A percentile compares a stretch with the other conserved stretches of the same genome.
Evolutionary conservation across 805 yeast species (phyloP).

Genomic region (Barnettozyma siamensis): DNA sequence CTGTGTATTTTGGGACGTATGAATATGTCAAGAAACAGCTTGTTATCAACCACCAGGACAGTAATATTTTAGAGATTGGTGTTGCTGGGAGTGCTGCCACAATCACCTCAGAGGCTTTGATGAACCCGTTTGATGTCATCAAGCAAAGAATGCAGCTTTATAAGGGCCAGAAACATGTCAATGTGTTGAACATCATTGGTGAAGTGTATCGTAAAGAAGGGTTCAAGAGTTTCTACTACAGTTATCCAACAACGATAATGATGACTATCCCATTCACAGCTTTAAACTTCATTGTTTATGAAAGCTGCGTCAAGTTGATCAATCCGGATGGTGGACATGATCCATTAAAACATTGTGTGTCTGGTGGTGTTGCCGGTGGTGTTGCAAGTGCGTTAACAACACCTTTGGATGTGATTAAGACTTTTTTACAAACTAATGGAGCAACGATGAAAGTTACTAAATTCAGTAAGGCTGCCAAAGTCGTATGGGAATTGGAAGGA

Average conservation of each 20-base stretch:
- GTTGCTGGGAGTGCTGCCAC: conserved; percentile 93
- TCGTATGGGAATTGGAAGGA: conserved; percentile 57
- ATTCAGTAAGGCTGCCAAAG: conserved; percentile 68
- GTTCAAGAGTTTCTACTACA: conserved; percentile 70
- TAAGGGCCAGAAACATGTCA: conserved; percentile 6
- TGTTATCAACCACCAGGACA: conserved; percentile 32
- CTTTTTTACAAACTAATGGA: conserved; percentile 84
- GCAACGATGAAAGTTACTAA: conserved; percentile 37
- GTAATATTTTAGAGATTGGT: conserved; percentile 76
- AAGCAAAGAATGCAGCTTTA: conserved; percentile 88
- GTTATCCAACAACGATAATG: conserved; percentile 92
- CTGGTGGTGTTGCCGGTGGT: conserved; percentile 94
- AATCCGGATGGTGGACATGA: conserved; percentile 78
- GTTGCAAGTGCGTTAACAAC: conserved; percentile 92
- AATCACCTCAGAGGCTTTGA: conserved; percentile 81
- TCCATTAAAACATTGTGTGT: conserved; percentile 86
- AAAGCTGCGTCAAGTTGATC: conserved; percentile 62
- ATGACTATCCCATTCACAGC: conserved; percentile 95
- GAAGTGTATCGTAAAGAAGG: conserved; percentile 47
- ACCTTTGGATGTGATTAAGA: conserved; percentile 90
- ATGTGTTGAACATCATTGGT: conserved; percentile 6
- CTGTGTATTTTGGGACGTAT: conserved; percentile 91
- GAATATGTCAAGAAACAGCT: conserved; percentile 52
- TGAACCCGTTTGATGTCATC: conserved; percentile 96
- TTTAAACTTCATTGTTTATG: conserved; percentile 88